Evolutionary conservation across 805 yeast genomes (phyloP).

Genomic region (Zygosaccharomyces kombuchaensis): DNA sequence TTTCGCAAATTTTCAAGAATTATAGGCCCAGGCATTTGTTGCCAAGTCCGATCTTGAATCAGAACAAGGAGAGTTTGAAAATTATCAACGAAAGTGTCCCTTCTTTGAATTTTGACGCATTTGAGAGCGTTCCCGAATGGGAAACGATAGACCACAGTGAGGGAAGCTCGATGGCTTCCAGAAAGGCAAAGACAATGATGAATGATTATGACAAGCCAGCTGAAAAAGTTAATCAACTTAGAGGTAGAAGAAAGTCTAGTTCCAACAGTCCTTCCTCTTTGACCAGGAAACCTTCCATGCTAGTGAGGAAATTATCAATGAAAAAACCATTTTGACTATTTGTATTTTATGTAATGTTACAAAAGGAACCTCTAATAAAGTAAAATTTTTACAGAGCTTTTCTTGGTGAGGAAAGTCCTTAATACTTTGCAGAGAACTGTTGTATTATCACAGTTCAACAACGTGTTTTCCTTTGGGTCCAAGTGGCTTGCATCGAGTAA

Average conservation of each 20-base stretch:
- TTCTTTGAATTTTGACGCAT: conserved; percentile 16
- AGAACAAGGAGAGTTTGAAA: conserved; percentile 16
- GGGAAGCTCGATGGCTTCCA: conserved; percentile 2
- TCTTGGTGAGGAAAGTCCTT: conserved; percentile 28
- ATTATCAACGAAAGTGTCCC: conserved; percentile 16
- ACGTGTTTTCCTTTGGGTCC: conserved; percentile 30
- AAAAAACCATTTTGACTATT: conserved; percentile 24
- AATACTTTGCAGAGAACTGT: conserved; percentile 25
- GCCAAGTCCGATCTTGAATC: conserved; percentile 45
- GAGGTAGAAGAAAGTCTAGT: conserved; percentile 34
- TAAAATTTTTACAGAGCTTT: conserved; percentile 34
- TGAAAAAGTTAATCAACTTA: conserved; percentile 35
- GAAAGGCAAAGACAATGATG: conserved; percentile 22
- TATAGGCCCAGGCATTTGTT: conserved; percentile 50
- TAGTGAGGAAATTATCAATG: conserved; percentile 35
- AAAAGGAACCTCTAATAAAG: conserved; percentile 19
- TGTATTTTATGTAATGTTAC: conserved; percentile 3
- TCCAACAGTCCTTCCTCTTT: conserved; percentile 29
- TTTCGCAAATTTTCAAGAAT: conserved; percentile 69
- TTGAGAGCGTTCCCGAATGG: conserved; percentile 10
- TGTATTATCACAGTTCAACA: conserved; percentile 29
- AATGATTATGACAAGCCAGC: conserved; percentile 41
- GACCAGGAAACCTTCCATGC: conserved; percentile 33
- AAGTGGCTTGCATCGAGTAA: conserved; percentile 34
- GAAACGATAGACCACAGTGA: conserved; percentile 10